Base-by-base conservation (phyloP, 371 early-diverging fungal species). In the Circinella umbellata region DNA sequence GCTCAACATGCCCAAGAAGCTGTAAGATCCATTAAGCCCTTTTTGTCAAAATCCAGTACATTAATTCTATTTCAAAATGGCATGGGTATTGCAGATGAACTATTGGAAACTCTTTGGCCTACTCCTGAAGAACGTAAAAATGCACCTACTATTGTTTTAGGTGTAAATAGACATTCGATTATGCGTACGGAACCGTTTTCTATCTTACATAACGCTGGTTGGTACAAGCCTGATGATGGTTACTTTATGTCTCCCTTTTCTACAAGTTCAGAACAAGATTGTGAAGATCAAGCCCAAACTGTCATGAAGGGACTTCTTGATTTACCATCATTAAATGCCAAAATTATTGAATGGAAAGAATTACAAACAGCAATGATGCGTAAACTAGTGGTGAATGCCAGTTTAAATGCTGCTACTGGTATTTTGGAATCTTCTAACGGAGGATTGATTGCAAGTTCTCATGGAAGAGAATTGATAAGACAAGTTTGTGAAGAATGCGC, bases 1-100 rank as follows among this genome's bases (percentile, higher is more conserved):
- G 82, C 89, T 5, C 83, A 86, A 48, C 79, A 87, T 61, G 80
- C 86, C 1, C 37, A 73, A 2, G 70, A 70, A n/a, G 90, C 90
- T 0, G 63, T 84, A 36, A 36, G 68, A 34, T 73, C 76, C 2
- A 63, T 90, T 11, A 68, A 67, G n/a, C 62, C 69, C 3, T 73
- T 83, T 3, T 62, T 90, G 17, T 67, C 69, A 27, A 15, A 73
- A 9, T 48, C 69, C 13, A 85, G 83, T 5, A 78, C 81, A 0
- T 79, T 89, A 4, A 65, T 88, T 9, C 68, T 91, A 59, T 61
- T 91, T 55, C 88, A 89, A 67, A 91, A 91, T 61, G 91, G 91
- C 8, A 86, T 90, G 88, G 90, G 90, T 37, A 65, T 79, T 3
- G 74, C 75, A n/a, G 89, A 90, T 18, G 84, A 86, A 37, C 61